These are phyloP conservation scores for Chrysopogon serrulatus DNA, from an alignment of 176 grass and related monocot species.

Conservation along the genomic window DNA sequence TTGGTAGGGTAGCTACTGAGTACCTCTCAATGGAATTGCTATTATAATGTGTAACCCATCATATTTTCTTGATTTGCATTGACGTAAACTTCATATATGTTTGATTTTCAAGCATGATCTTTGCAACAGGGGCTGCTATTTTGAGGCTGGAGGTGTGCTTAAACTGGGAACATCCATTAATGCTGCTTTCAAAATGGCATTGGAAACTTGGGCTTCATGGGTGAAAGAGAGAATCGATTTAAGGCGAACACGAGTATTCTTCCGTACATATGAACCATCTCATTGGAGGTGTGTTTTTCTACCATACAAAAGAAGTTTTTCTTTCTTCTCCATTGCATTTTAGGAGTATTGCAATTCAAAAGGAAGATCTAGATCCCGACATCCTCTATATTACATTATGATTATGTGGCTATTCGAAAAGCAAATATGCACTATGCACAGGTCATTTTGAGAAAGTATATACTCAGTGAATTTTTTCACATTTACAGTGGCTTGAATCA, in stretches of 20 bases:
- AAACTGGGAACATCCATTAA: conserved; percentile 86
- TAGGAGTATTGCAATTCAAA: background rate
- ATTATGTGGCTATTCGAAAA: background rate
- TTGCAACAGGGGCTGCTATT: conserved; percentile 92
- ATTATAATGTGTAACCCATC: background rate
- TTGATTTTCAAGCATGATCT: conserved; percentile 8
- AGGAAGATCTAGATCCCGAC: background rate
- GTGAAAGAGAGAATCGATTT: conserved; percentile 65
- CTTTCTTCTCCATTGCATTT: background rate
- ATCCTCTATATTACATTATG: background rate
- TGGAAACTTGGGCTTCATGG: conserved; percentile 93
- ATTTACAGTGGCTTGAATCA: conserved; percentile 63
- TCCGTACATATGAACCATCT: conserved; percentile 92
- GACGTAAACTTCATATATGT: background rate
- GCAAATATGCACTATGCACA: background rate
- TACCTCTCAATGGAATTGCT: background rate
- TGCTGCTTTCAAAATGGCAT: conserved; percentile 84
- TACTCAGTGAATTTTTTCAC: conserved; percentile 6
- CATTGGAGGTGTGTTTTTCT: conserved; percentile 81
- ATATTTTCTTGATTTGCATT: background rate
- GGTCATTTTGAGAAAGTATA: background rate
- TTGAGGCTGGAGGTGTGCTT: conserved; percentile 69
- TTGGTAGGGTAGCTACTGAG: background rate
- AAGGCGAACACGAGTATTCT: conserved; percentile 72
- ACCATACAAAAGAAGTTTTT: background rate